These are phyloP conservation scores for Calonectria ilicicola DNA, from an alignment of 2,329 filamentous ascomycete species.

Conservation along the genomic window DNA sequence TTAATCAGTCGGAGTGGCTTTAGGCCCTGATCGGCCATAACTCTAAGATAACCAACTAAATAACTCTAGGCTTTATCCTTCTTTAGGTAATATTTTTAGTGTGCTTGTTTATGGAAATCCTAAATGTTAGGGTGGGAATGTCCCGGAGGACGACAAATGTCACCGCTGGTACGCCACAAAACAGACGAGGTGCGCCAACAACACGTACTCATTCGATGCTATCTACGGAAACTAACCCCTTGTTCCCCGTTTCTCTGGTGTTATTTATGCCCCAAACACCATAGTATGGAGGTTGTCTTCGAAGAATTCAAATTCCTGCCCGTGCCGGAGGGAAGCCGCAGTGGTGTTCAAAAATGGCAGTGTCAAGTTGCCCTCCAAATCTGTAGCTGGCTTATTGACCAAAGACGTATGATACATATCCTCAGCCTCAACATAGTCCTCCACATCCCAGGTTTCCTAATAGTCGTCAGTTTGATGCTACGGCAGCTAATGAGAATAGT, in stretches of 20 bases:
- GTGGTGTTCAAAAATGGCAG: constrained; percentile 33
- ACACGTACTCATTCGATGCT: background rate
- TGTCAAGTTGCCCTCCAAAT: constrained; percentile 28
- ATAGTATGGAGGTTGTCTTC: constrained; percentile 22
- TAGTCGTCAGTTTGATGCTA: background rate
- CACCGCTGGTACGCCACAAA: too few species aligned
- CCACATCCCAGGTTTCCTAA: background rate
- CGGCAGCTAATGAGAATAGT: background rate
- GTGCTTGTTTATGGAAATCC: too few species aligned
- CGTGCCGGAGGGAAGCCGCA: constrained; percentile 20
- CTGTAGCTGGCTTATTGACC: constrained; percentile 30
- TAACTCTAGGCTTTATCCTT: too few species aligned
- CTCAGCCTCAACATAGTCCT: background rate
- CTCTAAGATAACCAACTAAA: too few species aligned
- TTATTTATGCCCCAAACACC: constrained; percentile 19
- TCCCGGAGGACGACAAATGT: too few species aligned
- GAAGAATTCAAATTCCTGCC: constrained; percentile 20
- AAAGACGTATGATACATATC: constrained; percentile 22
- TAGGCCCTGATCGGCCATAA: too few species aligned
- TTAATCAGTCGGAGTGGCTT: background rate
- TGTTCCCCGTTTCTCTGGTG: too few species aligned
- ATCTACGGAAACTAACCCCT: background rate
- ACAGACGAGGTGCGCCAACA: too few species aligned
- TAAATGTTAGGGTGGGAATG: too few species aligned
- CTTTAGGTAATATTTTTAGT: too few species aligned